These are phyloP conservation scores for Colletotrichum endophyticum DNA, from an alignment of 2,329 filamentous ascomycete genomes.

Conservation along the genomic window DNA sequence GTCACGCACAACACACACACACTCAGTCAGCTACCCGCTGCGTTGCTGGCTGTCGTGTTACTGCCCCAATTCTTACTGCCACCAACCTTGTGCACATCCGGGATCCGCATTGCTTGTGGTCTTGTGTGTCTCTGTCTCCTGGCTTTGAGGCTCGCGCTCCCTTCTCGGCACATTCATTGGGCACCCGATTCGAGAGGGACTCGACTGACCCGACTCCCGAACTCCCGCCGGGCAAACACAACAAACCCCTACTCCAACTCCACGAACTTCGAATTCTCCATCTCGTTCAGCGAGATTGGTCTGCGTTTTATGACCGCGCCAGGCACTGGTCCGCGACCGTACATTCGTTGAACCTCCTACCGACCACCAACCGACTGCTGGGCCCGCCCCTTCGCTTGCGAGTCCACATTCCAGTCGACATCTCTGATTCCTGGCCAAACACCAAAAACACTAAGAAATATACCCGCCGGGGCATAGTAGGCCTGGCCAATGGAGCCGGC, in stretches of 20 bases:
- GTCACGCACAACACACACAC: neutral
- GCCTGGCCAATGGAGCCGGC: slow-evolving; percentile 18
- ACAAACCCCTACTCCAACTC: neutral
- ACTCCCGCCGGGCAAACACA: neutral
- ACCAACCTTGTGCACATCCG: slow-evolving; percentile 19
- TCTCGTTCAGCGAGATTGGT: neutral
- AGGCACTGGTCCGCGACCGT: neutral
- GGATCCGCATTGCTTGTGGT: slow-evolving; percentile 15
- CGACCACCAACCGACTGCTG: neutral
- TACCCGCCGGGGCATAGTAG: neutral
- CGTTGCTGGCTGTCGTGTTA: slow-evolving; percentile 2
- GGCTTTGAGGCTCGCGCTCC: neutral
- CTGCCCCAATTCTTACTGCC: slow-evolving; percentile 2
- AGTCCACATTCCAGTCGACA: slow-evolving; percentile 17
- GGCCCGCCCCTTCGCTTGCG: neutral
- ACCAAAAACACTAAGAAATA: neutral
- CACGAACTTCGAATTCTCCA: neutral
- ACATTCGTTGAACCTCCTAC: slow-evolving; percentile 11
- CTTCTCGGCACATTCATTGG: slow-evolving; percentile 8
- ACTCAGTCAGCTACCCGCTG: neutral
- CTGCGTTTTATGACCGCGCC: slow-evolving; percentile 10
- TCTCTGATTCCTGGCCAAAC: neutral
- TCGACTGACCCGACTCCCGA: slow-evolving; percentile 1
- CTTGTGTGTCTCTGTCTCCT: neutral
- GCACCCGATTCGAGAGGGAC: neutral